phyloP scores from a whole-genome alignment of 2,329 filamentous ascomycete species.

The Cladosporium sp. region DNA sequence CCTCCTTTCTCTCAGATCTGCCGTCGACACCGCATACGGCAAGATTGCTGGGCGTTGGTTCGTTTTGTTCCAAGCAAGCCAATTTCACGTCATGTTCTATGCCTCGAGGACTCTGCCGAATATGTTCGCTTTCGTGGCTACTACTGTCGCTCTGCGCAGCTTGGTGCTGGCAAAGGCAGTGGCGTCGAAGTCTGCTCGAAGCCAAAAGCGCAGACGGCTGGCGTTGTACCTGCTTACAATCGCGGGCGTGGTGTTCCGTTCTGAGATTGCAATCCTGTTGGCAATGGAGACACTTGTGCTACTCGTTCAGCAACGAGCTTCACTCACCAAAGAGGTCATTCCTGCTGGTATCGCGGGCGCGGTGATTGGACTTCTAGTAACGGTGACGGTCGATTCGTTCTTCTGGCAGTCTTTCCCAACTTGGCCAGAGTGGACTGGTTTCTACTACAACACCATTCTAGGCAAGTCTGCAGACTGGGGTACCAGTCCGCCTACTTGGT shows the following conservation, averaged over 20 bases:
- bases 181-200: conserved; percentile 37
- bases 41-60: conserved; percentile 73
- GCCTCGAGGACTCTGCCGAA: conserved; percentile 89
- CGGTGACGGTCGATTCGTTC: conserved; percentile 80
- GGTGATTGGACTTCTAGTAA: conserved; percentile 64
- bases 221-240: conserved; percentile 75
- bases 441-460: conserved; percentile 86
- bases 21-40: conserved; percentile 69
- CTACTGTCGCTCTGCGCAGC: conserved; percentile 62
- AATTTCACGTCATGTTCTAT: conserved; percentile 94
- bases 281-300: conserved; percentile 66
- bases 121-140: conserved; percentile 89
- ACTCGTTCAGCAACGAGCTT: conserved; percentile 56
- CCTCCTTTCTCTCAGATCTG: conserved; percentile 65
- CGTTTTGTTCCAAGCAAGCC: conserved; percentile 70
- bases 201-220: conserved; percentile 56
- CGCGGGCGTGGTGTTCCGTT: conserved; percentile 81
- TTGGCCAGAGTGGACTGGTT: conserved; percentile 89
- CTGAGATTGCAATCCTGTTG: conserved; percentile 82
- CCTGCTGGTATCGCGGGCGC: conserved; percentile 66
- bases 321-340: conserved; percentile 60
- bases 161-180: conserved; percentile 51
- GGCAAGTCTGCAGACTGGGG: conserved; percentile 88
- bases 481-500: conserved; percentile 79
- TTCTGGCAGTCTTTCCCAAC: conserved; percentile 79